Evolutionary conservation across 306 rosid genomes (phyloP).

Genomic region (Hylodesmum podocarpum): DNA sequence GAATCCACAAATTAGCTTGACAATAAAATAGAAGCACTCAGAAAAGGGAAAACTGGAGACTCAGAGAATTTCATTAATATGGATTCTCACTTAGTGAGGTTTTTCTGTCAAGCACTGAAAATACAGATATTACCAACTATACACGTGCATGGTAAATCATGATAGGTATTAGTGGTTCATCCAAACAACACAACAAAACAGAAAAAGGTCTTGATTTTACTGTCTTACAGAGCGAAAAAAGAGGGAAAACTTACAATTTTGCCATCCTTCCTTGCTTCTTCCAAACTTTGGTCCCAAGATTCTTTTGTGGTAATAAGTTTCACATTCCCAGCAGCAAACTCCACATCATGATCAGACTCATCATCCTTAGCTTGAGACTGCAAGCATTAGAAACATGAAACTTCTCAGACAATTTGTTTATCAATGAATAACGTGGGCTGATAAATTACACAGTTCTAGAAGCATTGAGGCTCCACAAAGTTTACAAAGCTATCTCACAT

Average conservation of each 20-base stretch:
- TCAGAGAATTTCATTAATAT: background rate
- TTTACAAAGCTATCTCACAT: slow-evolving; percentile 13
- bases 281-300: slow-evolving; percentile 83
- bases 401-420: slow-evolving; percentile 23
- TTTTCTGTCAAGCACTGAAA: background rate
- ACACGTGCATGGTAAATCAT: background rate
- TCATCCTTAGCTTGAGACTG: slow-evolving; percentile 43
- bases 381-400: slow-evolving; percentile 40
- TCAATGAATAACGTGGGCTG: background rate
- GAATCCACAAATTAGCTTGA: background rate
- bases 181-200: slow-evolving; percentile 15
- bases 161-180: slow-evolving; percentile 4
- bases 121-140: slow-evolving; percentile 5
- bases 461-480: slow-evolving; percentile 9
- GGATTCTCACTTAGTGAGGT: background rate
- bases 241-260: slow-evolving; percentile 61
- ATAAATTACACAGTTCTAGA: slow-evolving; percentile 6
- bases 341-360: slow-evolving; percentile 61
- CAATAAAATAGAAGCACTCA: slow-evolving; percentile 2
- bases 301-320: slow-evolving; percentile 72
- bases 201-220: slow-evolving; percentile 2
- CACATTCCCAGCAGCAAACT: slow-evolving; percentile 73
- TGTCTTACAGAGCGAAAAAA: background rate
- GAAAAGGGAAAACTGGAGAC: background rate
- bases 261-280: slow-evolving; percentile 81